Conservation (phyloP, 2,329 filamentous ascomycete genomes). For the Didymella lethalis region DNA sequence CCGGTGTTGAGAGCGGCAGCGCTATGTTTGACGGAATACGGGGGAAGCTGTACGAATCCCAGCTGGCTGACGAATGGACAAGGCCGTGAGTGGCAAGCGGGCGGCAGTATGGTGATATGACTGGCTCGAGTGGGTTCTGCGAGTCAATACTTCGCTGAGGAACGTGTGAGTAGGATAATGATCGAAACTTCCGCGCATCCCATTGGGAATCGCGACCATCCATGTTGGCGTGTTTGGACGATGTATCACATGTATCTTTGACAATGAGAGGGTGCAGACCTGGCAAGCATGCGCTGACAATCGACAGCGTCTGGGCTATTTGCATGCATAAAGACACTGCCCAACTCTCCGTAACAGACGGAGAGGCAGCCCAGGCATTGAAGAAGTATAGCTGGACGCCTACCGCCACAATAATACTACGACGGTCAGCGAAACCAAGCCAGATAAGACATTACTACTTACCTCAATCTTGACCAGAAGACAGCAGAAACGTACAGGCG, state of each 20-base stretch:
- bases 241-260: constrained; percentile 14
- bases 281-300: constrained; percentile 42
- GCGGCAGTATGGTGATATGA: constrained; percentile 31
- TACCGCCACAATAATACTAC: constrained; percentile 36
- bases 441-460: neutral
- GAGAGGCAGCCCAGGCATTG: constrained; percentile 24
- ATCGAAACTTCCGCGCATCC: constrained; percentile 8
- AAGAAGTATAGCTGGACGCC: constrained; percentile 34
- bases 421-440: neutral
- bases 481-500: constrained; percentile 34
- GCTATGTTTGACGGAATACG: constrained; percentile 30
- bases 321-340: constrained; percentile 34
- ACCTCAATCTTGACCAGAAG: constrained; percentile 38
- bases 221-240: neutral
- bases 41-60: constrained; percentile 29
- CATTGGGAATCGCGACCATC: neutral
- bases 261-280: constrained; percentile 24
- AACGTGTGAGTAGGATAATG: constrained; percentile 3
- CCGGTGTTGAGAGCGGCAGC: constrained; percentile 20
- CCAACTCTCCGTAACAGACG: constrained; percentile 33
- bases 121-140: neutral
- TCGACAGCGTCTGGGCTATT: constrained; percentile 40
- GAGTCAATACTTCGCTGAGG: constrained; percentile 5
- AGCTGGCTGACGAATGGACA: constrained; percentile 32
- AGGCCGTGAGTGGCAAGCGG: constrained; percentile 43